Evolutionary conservation across 225 moss, liverwort and hornwort genomes (phyloP), one percentile per base, ranked within the genome.

Genomic region (Physcomitrium patens): DNA sequence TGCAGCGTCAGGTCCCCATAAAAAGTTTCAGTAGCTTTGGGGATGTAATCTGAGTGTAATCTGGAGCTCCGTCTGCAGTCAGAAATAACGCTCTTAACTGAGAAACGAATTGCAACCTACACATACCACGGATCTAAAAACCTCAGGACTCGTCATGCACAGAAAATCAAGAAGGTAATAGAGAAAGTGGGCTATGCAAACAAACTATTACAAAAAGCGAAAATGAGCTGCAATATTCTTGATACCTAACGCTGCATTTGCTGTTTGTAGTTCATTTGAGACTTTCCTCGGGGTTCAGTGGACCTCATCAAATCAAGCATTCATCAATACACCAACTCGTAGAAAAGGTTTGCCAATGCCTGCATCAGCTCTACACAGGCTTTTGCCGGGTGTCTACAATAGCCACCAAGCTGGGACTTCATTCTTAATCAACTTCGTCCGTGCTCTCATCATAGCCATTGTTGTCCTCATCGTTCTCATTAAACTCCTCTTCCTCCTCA

Each of bases 381-480:
- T 50, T 50, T 47, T 62, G 47, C 37, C 27, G 47, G 31, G 7
- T 52, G 46, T 69, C 26, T 68, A 59, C 65, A 48, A 15, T 42
- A 19, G 49, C 46, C 42, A 26, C 65, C 37, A 18, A 72, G 68
- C 67, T 79, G 28, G 19, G 51, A 69, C 46, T 37, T 67, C 8
- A 12, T 24, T 63, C 43, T 75, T 66, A 83, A 60, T 88, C 88
- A 76, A 83, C 85, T 26, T 88, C 85, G 28, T 88, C 88, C 7
- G 84, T 88, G 72, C 85, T 88, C 53, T 85, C 85, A 67, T 70
- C 82, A 28, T 76, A 82, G 53, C 77, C 84, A 71, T 84, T 82
- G 64, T 82, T 77, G 43, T 87, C 78, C 46, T 80, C 87, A 2
- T 81, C 81, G 12, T 79, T 77, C 61, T 77, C 87, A 37, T 37